A percentile compares a stretch with the other conserved stretches of the same genome.
phyloP scores from a whole-genome alignment of 2,329 filamentous ascomycete species.

The Thelonectria rubi region DNA sequence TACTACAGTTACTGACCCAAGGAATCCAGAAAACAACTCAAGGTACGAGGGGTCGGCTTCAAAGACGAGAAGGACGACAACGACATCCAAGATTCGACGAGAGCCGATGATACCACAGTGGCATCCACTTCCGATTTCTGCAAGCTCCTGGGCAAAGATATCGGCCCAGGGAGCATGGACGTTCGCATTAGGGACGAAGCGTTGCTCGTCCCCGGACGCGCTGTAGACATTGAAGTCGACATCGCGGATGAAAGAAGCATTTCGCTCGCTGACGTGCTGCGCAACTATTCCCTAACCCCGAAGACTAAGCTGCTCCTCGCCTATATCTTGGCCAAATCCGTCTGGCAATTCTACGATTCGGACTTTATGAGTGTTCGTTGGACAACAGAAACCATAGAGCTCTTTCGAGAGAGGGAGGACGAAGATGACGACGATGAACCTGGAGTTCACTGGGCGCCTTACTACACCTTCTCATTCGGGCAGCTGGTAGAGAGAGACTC shows the following conservation, averaged over 20 bases:
- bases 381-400: constrained; percentile 21
- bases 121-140: constrained; percentile 7
- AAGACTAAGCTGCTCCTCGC: constrained; percentile 17
- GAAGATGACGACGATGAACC: constrained; percentile 9
- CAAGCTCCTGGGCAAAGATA: constrained; percentile 1
- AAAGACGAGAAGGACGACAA: background rate
- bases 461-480: background rate
- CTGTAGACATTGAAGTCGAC: constrained; percentile 9
- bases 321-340: constrained; percentile 23
- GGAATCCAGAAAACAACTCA: background rate
- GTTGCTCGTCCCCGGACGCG: background rate
- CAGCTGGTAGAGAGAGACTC: background rate
- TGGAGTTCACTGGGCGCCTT: constrained; percentile 6
- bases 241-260: constrained; percentile 17
- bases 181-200: constrained; percentile 6
- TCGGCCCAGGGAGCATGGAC: constrained; percentile 7
- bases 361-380: constrained; percentile 24
- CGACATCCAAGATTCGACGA: background rate
- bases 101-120: background rate
- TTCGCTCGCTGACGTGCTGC: constrained; percentile 16
- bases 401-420: constrained; percentile 11
- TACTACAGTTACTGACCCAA: background rate
- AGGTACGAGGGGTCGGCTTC: background rate
- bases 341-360: constrained; percentile 29
- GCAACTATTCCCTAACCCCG: background rate